Base-by-base conservation (phyloP, 345 rosid species). In the Bretschneidera sinensis region DNA sequence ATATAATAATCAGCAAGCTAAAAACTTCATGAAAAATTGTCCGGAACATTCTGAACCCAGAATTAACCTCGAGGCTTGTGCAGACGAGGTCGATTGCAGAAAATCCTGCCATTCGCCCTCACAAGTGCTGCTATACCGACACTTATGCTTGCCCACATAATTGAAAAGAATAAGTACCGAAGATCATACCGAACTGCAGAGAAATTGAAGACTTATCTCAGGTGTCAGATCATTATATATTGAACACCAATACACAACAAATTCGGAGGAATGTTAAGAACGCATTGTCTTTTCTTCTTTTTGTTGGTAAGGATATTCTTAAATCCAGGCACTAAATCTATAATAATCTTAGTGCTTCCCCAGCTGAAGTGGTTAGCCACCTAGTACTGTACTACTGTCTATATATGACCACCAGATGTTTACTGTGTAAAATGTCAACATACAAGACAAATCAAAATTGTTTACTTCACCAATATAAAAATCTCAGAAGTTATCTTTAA, bases 51-150 rank as follows among this genome's bases (percentile, higher is more conserved):
- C 39, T 13, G 48, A 56, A 54, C 39, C 48, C 43, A 49, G 53
- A 67, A 70, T 88, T 80, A 89, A 71, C 65, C 20, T 43, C 83
- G 71, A 39, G 97, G 97, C 62, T 83, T 87, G 70, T 83, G 87
- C 58, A 90, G 86, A 65, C 95, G 85, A 75, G 99, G 99, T 52
- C 96, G 79, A 53, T 94, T 84, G 83, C 99, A 92, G 82, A 92
- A 94, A 60, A 90, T 58, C 70, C 99, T 79, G 57, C 97, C 99
- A 31, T 94, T 84, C 23, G 95, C 83, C 76, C 64, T 86, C 60
- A 94, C 81, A 62, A 87, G 43, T 33, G 79, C 81, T 39, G 82
- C 83, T 51, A 90, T 67, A 3, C 60, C 96, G 33, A 75, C 48
- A 63, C 90, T 76, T 21, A 87, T 54, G 70, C 86, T 69, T 28